Evolutionary conservation across 1,139 yeast species (phyloP), one percentile per base, ranked within the genome.

Genomic region (Lodderomyces theae): DNA sequence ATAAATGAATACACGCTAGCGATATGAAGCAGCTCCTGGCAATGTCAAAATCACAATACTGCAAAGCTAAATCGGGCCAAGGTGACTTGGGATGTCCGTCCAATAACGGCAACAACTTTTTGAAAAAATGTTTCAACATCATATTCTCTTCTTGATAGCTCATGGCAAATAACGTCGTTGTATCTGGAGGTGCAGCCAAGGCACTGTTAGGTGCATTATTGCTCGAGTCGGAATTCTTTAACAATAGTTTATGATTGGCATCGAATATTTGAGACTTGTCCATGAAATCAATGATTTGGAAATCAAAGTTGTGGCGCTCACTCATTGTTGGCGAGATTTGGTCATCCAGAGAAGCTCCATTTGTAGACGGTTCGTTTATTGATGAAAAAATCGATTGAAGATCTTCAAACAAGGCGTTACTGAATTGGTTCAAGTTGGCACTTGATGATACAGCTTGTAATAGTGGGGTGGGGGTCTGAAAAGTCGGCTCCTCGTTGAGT

Each of bases 61-160:
- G 69, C 44, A 77, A 57, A 23, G 80, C 79, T 39, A 77, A 54
- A 42, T 75, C 77, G 0, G 82, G 82, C 80, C 80, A 75, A 2
- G 81, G 81, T 0, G 79, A 64, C 36, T 72, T 72, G 0, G 81
- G 81, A 51, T 75, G 80, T 0, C 79, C 79, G 54, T 77, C 82
- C 17, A 77, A 51, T 29, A 77, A 51, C 1, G 78, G 80, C 3
- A 77, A 53, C 23, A 77, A 60, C 46, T 73, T 71, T 47, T 73
- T 70, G 54, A 77, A 77, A 50, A 76, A 77, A 52, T 77, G 81
- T 42, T 68, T 71, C 43, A 77, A 51, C 65, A 76, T 71, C 61
- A 64, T 66, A 43, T 54, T 74, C 46, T 77, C 82, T 45, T 77
- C 80, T 22, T 60, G 54, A 40, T 66, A 63, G 29, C 47, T 42